Conservation (phyloP, 495 filamentous ascomycete species). For the Lophiotrema nucula region DNA sequence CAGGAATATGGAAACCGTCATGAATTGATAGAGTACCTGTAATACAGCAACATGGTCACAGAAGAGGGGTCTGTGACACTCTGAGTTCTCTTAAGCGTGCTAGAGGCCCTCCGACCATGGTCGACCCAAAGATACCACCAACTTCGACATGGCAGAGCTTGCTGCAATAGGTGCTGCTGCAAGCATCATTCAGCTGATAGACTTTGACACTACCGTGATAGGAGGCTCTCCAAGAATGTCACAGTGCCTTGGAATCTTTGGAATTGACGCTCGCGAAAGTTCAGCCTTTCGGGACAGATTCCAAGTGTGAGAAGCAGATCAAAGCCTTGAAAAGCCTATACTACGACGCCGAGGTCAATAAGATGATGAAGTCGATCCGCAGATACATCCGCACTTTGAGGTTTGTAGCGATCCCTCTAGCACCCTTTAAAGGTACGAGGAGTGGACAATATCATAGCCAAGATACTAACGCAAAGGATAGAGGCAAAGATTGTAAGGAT, state of each 20-base stretch:
- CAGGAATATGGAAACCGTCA: too few relatives aligned
- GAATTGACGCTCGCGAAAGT: neutral
- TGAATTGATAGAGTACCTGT: too few relatives aligned
- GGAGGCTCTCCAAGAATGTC: neutral
- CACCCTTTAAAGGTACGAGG: neutral
- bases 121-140: too few relatives aligned
- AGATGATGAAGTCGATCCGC: neutral
- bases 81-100: too few relatives aligned
- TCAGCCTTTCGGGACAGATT: neutral
- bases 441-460: neutral
- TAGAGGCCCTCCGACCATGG: too few relatives aligned
- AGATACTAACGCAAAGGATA: neutral
- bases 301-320: neutral
- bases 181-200: neutral
- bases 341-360: neutral
- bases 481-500: neutral
- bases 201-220: neutral
- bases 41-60: too few relatives aligned
- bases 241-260: neutral
- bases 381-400: neutral
- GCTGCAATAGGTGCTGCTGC: neutral
- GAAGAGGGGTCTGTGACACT: too few relatives aligned
- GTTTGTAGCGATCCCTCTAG: neutral
- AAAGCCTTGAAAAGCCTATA: neutral
- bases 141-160: conserved; percentile 1